These are phyloP conservation scores for Hysterangium stoloniferum DNA, from an alignment of 768 basidiomycete genomes.

Conservation along the genomic window DNA sequence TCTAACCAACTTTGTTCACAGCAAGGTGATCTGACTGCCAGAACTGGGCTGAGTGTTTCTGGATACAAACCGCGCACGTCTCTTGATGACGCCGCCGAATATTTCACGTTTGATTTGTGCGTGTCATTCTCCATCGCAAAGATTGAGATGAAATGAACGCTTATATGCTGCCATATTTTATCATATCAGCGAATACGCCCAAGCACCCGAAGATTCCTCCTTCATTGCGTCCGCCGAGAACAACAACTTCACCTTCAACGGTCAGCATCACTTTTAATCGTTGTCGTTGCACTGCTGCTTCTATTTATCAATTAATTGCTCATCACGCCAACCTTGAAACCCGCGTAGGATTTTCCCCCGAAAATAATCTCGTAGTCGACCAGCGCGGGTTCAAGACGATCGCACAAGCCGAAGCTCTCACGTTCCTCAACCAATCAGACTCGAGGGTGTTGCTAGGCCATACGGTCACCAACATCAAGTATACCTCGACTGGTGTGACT, in stretches of 20 bases:
- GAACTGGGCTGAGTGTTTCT: conserved; percentile 6
- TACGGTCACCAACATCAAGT: conserved; percentile 5
- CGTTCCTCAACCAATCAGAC: conserved; percentile 5
- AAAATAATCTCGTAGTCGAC: conserved; percentile 12
- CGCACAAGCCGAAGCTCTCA: conserved; percentile 5
- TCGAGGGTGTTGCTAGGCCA: conserved; percentile 6
- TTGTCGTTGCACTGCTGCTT: background rate
- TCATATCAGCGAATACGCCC: conserved; percentile 7
- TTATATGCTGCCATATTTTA: background rate
- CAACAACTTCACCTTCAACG: conserved; percentile 11
- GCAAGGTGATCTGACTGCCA: conserved; percentile 10
- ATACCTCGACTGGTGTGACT: conserved; percentile 6
- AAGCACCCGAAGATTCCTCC: conserved; percentile 10
- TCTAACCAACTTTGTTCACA: background rate
- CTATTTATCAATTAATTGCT: background rate
- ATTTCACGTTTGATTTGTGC: conserved; percentile 10
- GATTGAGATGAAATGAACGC: background rate
- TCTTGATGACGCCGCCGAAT: conserved; percentile 11
- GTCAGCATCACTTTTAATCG: conserved; percentile 3
- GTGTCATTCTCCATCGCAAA: background rate
- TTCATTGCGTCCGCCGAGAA: conserved; percentile 11
- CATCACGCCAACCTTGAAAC: background rate
- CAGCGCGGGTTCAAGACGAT: conserved; percentile 13
- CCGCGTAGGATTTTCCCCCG: conserved; percentile 9
- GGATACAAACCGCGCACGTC: conserved; percentile 8